phyloP scores from a whole-genome alignment of 352 stramenopile species.

The Halophytophthora batemanensis region DNA sequence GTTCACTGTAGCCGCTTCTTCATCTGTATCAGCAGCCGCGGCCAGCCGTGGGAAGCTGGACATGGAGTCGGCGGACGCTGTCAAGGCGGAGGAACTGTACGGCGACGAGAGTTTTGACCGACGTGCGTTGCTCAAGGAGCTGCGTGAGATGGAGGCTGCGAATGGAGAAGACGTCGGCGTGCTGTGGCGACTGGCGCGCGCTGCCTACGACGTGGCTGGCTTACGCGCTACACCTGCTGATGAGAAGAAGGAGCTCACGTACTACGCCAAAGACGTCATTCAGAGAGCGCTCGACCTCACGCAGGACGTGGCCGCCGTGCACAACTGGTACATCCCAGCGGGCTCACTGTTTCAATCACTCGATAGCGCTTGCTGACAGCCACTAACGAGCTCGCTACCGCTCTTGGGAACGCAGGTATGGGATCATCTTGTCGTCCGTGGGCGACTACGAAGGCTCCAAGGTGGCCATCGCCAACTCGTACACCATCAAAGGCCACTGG shows the following conservation, averaged over 20 bases:
- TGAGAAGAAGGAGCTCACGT: constrained; percentile 75
- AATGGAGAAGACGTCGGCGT: constrained; percentile 56
- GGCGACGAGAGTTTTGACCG: constrained; percentile 73
- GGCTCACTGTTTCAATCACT: too few relatives aligned
- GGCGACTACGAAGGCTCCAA: constrained; percentile 88
- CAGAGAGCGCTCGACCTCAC: constrained; percentile 48
- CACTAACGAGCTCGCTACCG: constrained; percentile 4
- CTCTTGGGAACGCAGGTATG: constrained; percentile 32
- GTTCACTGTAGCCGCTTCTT: constrained; percentile 18
- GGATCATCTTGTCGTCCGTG: constrained; percentile 81
- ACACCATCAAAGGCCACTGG: constrained; percentile 78
- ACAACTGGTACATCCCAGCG: constrained; percentile 62
- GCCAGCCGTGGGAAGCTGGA: constrained; percentile 12
- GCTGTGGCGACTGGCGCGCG: constrained; percentile 62
- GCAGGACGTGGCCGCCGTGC: constrained; percentile 57
- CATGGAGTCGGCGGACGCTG: constrained; percentile 61
- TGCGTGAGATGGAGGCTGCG: constrained; percentile 58
- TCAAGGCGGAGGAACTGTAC: constrained; percentile 80
- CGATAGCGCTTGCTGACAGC: too few relatives aligned
- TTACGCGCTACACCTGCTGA: constrained; percentile 47
- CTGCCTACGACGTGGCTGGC: constrained; percentile 62
- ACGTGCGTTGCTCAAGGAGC: constrained; percentile 54
- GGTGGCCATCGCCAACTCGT: constrained; percentile 79
- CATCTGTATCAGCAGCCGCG: constrained; percentile 17
- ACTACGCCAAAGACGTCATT: constrained; percentile 63